phyloP scores from a whole-genome alignment of 2,329 filamentous ascomycete species.

The Tolypocladium ovalisporum region DNA sequence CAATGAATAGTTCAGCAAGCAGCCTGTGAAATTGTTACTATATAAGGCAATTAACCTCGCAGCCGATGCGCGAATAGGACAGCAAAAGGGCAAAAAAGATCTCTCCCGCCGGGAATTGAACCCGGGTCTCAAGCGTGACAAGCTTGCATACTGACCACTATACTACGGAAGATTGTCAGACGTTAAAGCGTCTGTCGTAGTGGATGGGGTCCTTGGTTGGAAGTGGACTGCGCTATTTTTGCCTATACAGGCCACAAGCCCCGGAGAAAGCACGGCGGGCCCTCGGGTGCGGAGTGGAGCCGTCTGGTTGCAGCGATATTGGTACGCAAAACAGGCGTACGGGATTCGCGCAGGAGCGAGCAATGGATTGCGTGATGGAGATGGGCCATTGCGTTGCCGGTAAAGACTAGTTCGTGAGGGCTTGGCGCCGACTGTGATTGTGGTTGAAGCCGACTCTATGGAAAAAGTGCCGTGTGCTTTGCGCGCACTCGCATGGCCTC shows the following conservation, averaged over 20 bases:
- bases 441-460: not conserved
- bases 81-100: not conserved
- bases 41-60: too few species aligned
- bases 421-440: not conserved
- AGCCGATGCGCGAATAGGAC: too few species aligned
- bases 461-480: not conserved
- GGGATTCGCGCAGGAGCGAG: not conserved
- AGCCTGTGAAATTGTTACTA: too few species aligned
- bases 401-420: not conserved
- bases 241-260: not conserved
- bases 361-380: not conserved
- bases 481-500: not conserved
- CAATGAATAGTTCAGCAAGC: too few species aligned
- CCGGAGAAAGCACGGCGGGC: too few species aligned
- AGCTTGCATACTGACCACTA: slow-evolving; percentile 8
- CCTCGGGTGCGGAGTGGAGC: not conserved
- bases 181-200: slow-evolving; percentile 8
- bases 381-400: not conserved
- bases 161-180: slow-evolving; percentile 8
- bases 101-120: slow-evolving; percentile 7
- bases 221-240: not conserved
- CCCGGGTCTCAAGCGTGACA: slow-evolving; percentile 5
- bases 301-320: not conserved
- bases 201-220: slow-evolving; percentile 5
- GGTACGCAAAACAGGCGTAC: not conserved